Evolutionary conservation across 2,329 filamentous ascomycete genomes (phyloP).

Genomic region (Emericellopsis atlantica): DNA sequence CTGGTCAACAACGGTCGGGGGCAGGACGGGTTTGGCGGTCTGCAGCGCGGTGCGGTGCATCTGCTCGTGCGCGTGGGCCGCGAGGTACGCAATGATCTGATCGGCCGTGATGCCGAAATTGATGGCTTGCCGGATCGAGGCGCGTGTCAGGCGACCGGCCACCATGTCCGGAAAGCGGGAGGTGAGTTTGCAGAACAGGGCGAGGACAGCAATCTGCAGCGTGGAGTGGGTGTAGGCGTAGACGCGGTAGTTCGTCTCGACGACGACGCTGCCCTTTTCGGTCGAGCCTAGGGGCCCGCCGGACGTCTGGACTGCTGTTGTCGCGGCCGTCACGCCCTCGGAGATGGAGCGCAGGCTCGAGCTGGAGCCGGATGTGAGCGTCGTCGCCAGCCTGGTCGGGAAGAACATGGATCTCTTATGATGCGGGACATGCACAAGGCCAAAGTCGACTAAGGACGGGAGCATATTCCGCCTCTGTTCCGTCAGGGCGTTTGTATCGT

Average conservation of each 20-base stretch:
- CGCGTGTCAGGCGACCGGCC: slow-evolving; percentile 78
- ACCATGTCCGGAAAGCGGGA: slow-evolving; percentile 93
- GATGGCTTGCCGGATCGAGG: slow-evolving; percentile 79
- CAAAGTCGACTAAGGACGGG: slow-evolving; percentile 82
- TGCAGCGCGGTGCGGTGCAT: slow-evolving; percentile 58
- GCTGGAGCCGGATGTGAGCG: slow-evolving; percentile 73
- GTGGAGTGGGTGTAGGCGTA: slow-evolving; percentile 95
- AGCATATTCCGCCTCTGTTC: slow-evolving; percentile 78
- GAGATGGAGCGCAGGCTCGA: slow-evolving; percentile 57
- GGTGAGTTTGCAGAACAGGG: slow-evolving; percentile 76
- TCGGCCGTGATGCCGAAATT: slow-evolving; percentile 84
- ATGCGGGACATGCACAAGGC: slow-evolving; percentile 66
- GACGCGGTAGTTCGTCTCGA: slow-evolving; percentile 95
- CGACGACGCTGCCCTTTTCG: slow-evolving; percentile 73
- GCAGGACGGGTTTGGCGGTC: slow-evolving; percentile 59
- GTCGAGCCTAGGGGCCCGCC: slow-evolving; percentile 23
- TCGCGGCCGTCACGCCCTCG: slow-evolving; percentile 56
- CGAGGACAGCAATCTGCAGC: slow-evolving; percentile 86
- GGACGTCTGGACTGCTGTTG: slow-evolving; percentile 25
- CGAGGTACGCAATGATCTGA: slow-evolving; percentile 89
- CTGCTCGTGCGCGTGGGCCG: slow-evolving; percentile 87
- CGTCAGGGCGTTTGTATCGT: slow-evolving; percentile 75
- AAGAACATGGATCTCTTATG: slow-evolving; percentile 56
- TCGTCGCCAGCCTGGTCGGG: slow-evolving; percentile 87
- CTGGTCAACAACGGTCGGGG: slow-evolving; percentile 93